Conservation (phyloP, 2,329 filamentous ascomycete species). For the Paraconiothyrium sp. region DNA sequence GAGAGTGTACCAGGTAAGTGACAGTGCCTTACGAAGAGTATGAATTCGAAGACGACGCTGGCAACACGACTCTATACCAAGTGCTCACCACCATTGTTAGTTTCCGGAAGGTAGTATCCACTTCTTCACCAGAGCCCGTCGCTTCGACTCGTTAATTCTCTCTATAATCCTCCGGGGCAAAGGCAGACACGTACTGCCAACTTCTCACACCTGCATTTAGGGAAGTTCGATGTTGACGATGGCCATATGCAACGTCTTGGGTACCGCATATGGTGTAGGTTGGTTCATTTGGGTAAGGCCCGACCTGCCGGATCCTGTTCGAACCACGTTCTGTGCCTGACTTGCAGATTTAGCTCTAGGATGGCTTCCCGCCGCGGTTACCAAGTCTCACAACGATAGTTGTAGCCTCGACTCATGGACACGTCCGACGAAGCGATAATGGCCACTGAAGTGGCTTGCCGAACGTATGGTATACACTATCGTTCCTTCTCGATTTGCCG, state of each 20-base stretch:
- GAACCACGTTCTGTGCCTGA: conserved; percentile 6
- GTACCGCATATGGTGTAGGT: background rate
- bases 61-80: background rate
- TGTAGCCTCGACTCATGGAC: background rate
- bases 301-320: conserved; percentile 1
- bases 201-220: background rate
- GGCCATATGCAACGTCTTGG: background rate
- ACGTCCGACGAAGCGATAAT: background rate
- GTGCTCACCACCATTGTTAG: conserved; percentile 3
- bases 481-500: background rate
- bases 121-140: conserved; percentile 2
- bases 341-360: background rate
- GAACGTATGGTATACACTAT: background rate
- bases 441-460: background rate
- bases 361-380: conserved; percentile 5
- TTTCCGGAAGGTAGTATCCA: background rate
- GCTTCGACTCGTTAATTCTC: background rate
- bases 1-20: background rate
- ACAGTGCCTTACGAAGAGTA: background rate
- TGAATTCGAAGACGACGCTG: background rate
- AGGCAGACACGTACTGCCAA: background rate
- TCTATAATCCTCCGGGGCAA: background rate
- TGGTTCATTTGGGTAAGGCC: conserved; percentile 1
- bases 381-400: background rate
- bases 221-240: conserved; percentile 2